Percentiles rank a stretch among this genome's conserved stretches.
phyloP scores from a whole-genome alignment of 306 rosid species.

The Ormosia semicastrata region DNA sequence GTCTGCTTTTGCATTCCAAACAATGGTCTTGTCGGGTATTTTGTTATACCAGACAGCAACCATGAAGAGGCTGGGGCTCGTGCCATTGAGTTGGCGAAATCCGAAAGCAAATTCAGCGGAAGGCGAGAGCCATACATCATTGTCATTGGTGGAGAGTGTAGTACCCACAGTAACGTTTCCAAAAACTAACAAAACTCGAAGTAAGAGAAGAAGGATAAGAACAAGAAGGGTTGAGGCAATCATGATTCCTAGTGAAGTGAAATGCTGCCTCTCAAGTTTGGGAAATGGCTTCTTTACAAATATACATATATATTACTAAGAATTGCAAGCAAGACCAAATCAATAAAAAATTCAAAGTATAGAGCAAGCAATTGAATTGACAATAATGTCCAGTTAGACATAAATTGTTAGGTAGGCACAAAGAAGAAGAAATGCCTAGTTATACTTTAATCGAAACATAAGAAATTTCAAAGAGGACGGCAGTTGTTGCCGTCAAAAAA shows the following conservation, averaged over 20 bases:
- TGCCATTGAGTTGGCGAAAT: slow-evolving; percentile 27
- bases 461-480: neutral
- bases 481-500: no score
- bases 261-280: neutral
- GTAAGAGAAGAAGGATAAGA: neutral
- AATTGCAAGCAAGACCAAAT: neutral
- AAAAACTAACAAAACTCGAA: neutral
- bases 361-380: neutral
- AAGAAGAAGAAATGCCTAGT: no score
- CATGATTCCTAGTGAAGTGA: neutral
- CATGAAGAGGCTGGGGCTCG: slow-evolving; percentile 22
- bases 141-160: slow-evolving; percentile 19
- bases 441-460: no score
- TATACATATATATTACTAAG: neutral
- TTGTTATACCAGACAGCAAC: slow-evolving; percentile 54
- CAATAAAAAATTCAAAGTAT: neutral
- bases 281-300: neutral
- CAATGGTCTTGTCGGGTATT: slow-evolving; percentile 38
- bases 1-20: slow-evolving; percentile 39
- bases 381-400: no score
- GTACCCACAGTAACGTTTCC: neutral
- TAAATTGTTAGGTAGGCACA: no score
- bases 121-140: slow-evolving; percentile 29
- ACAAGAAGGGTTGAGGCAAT: neutral
- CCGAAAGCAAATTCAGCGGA: slow-evolving; percentile 58